Base-by-base conservation (phyloP, 345 rosid species). In the Punica granatum region DNA sequence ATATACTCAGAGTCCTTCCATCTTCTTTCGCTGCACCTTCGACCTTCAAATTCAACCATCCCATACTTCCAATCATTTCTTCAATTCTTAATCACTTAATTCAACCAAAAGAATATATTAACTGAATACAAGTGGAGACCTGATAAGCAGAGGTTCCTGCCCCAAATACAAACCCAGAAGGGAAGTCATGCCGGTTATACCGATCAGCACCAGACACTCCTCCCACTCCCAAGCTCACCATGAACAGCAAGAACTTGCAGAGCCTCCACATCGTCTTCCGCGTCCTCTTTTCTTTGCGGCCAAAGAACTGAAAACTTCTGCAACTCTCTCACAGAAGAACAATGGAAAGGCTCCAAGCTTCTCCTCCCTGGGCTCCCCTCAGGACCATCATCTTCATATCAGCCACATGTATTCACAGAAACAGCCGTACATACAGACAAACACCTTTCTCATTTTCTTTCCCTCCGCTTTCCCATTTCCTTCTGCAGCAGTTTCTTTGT, bases 21-120 rank as follows among this genome's bases (percentile, higher is more conserved):
- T 79, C 86, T 74, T 73, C 73, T 14, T 71, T 73, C 53, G 81
- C 86, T 60, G 83, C 83, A 58, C 83, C 86, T 62, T 82, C 83
- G 63, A 77, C 86, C 85, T 79, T 66, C 19, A 16, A 5, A 56
- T 41, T 23, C 39, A 30, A 41, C n/a, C n/a, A n/a, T n/a, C 51
- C 58, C 28, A 8, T 51, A 11, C 11, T 43, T 12, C 14, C 48
- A 43, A 43, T 14, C 48, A 11, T 21, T 51, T 3, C 5, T 51
- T 28, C 58, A 51, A n/a, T 23, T 6, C 58, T 6, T 10, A 23
- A 23, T 23, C 28, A 51, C 51, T 46, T 23, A 46, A n/a, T n/a
- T n/a, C n/a, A n/a, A n/a, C n/a, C n/a, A 19, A 66, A 60, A 8
- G 37, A 19, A 31, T 25, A 36, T 30, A 54, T n/a, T 56, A 26